Percentiles rank a stretch among this genome's conserved stretches.
Evolutionary conservation across 2,329 filamentous ascomycete species (phyloP).

Genomic region (Biscogniauxia marginata): DNA sequence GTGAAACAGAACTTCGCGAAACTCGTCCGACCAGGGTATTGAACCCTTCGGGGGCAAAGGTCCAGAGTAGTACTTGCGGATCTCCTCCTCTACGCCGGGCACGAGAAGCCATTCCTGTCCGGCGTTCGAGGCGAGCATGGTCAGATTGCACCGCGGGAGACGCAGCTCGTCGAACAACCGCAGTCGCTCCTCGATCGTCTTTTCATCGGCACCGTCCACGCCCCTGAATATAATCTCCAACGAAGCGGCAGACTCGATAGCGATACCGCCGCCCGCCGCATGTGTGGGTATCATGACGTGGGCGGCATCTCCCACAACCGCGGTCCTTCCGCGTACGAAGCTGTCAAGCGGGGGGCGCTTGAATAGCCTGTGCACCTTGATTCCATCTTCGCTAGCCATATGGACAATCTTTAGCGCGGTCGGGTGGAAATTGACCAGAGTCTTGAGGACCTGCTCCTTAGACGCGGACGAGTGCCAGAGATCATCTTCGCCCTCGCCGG

Average conservation of each 20-base stretch:
- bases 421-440: conserved; percentile 15
- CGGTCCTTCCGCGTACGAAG: conserved; percentile 17
- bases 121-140: conserved; percentile 19
- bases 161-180: conserved; percentile 17
- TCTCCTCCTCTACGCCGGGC: conserved; percentile 14
- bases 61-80: conserved; percentile 13
- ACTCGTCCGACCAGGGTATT: conserved; percentile 15
- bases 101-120: conserved; percentile 9
- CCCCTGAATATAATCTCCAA: conserved; percentile 11
- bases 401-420: conserved; percentile 7
- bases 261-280: conserved; percentile 13
- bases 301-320: conserved; percentile 15
- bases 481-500: not conserved
- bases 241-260: conserved; percentile 16
- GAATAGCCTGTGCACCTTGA: conserved; percentile 16
- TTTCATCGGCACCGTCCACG: not conserved
- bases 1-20: conserved; percentile 14
- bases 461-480: conserved; percentile 10
- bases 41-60: conserved; percentile 8
- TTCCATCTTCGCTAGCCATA: conserved; percentile 18
- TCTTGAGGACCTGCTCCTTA: conserved; percentile 9
- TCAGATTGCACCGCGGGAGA: conserved; percentile 18
- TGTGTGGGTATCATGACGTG: conserved; percentile 23
- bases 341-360: conserved; percentile 12
- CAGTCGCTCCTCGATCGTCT: conserved; percentile 5